Evolutionary conservation across 2,329 filamentous ascomycete genomes (phyloP).

Genomic region (Pseudocercospora fuligena): DNA sequence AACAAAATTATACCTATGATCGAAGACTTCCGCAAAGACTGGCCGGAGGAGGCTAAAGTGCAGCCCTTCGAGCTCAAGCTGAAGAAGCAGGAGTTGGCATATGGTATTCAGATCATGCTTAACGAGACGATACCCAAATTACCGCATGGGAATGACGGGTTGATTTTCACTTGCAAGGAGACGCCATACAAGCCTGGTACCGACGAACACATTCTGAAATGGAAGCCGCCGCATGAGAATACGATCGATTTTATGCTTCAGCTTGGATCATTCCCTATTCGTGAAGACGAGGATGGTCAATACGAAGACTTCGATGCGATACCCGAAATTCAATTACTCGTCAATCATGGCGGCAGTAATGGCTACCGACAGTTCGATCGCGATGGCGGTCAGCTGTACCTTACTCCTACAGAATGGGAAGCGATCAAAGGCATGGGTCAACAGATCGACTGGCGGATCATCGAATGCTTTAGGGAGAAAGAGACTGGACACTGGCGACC

Average conservation of each 20-base stretch:
- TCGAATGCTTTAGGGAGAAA: slow-evolving; percentile 85
- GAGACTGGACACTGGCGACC: slow-evolving; percentile 75
- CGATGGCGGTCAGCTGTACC: slow-evolving; percentile 60
- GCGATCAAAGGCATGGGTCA: slow-evolving; percentile 72
- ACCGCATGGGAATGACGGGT: slow-evolving; percentile 90
- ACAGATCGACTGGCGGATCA: slow-evolving; percentile 82
- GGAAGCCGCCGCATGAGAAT: slow-evolving; percentile 96
- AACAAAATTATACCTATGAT: slow-evolving; percentile 33
- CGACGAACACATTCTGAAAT: slow-evolving; percentile 92
- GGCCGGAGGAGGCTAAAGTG: slow-evolving; percentile 69
- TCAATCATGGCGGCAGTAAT: slow-evolving; percentile 70
- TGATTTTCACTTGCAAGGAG: slow-evolving; percentile 95
- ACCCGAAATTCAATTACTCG: slow-evolving; percentile 73
- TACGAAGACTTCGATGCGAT: slow-evolving; percentile 78
- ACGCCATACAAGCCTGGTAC: slow-evolving; percentile 88
- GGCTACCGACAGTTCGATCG: slow-evolving; percentile 56
- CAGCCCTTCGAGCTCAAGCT: slow-evolving; percentile 83
- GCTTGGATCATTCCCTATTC: slow-evolving; percentile 70
- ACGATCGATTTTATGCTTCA: slow-evolving; percentile 88
- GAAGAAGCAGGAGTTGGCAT: slow-evolving; percentile 87
- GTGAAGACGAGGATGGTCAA: slow-evolving; percentile 71
- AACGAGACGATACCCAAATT: slow-evolving; percentile 79
- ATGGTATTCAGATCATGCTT: slow-evolving; percentile 93
- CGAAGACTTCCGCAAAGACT: slow-evolving; percentile 58
- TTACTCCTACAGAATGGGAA: slow-evolving; percentile 83